Base-by-base conservation (phyloP, 345 rosid species). In the Excoecaria cochinchinensis region DNA sequence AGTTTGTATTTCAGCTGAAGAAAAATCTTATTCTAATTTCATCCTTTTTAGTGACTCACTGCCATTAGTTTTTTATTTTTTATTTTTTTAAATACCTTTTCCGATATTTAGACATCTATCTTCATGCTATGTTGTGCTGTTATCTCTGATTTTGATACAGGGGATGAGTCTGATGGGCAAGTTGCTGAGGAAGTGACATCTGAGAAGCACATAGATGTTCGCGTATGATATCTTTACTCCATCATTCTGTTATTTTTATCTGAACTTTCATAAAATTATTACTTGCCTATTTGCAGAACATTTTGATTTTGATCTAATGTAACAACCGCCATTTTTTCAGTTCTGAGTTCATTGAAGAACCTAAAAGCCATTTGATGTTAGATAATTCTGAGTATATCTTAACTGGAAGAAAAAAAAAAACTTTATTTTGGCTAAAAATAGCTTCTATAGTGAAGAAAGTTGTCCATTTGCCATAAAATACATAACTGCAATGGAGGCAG, bases 171-270 rank as follows among this genome's bases (percentile, higher is more conserved):
- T 61, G 86, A 68, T 67, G 77, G 68, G 22, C 81, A 81, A 72
- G 80, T 24, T 72, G 72, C 61, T 8, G 63, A 55, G 31, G 80
- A 78, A 78, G 71, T 62, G 57, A 64, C 67, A 48, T 69, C 76
- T 61, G 79, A 72, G 72, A 81, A 87, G 79, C 83, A 76, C 78
- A 75, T 77, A 61, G 78, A 78, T 25, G 44, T 69, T 82, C 67
- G 5, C 64, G 83, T 84, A 81, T 82, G 90, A 74, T 67, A 74
- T 57, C 79, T 53, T 64, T 53, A 53, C 17, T 36, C 60, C 6
- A 38, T 22, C 50, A 44, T 8, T 31, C 31, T 44, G 47, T 44
- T 44, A 44, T 71, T 44, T 14, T 8, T n/a, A 31, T 48, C 4
- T 31, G 10, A 22, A 15, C 16, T 9, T 61, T 4, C 19, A 25